Conservation (phyloP, 1,284 basidiomycete genomes). For the Marasmius oreades region DNA sequence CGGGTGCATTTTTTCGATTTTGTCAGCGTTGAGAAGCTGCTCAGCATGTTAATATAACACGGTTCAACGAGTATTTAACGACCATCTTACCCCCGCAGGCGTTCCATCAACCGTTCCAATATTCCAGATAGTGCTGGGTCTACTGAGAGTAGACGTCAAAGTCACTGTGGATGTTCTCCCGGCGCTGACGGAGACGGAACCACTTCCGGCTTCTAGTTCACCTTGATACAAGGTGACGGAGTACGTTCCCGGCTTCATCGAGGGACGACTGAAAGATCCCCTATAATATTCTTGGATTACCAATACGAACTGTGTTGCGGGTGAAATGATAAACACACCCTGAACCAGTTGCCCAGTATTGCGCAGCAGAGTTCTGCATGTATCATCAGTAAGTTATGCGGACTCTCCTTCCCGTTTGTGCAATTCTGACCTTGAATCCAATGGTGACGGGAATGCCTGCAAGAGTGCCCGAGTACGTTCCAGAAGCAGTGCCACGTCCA, state of each 20-base stretch:
- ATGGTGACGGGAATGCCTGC: constrained; percentile 37
- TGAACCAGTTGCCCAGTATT: constrained; percentile 41
- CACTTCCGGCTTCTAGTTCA: constrained; percentile 40
- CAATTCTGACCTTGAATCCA: constrained; percentile 35
- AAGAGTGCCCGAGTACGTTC: constrained; percentile 40
- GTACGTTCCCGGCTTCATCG: constrained; percentile 47
- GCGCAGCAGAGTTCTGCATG: constrained; percentile 37
- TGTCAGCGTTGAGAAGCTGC: constrained; percentile 44
- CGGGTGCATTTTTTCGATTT: constrained; percentile 48
- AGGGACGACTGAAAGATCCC: constrained; percentile 39
- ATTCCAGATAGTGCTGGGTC: constrained; percentile 38
- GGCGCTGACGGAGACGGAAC: constrained; percentile 37
- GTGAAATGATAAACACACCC: constrained; percentile 23
- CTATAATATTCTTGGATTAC: constrained; percentile 16
- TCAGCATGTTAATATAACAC: background rate
- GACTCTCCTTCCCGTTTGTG: too few species aligned
- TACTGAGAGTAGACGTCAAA: constrained; percentile 28
- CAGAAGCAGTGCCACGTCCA: constrained; percentile 41
- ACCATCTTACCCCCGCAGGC: constrained; percentile 31
- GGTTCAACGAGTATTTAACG: background rate
- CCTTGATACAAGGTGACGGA: constrained; percentile 32
- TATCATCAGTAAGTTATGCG: background rate
- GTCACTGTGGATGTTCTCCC: constrained; percentile 34
- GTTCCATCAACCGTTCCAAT: constrained; percentile 46
- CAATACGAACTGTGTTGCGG: background rate